phyloP scores from a whole-genome alignment of 306 rosid species.

The Quercus variabilis region DNA sequence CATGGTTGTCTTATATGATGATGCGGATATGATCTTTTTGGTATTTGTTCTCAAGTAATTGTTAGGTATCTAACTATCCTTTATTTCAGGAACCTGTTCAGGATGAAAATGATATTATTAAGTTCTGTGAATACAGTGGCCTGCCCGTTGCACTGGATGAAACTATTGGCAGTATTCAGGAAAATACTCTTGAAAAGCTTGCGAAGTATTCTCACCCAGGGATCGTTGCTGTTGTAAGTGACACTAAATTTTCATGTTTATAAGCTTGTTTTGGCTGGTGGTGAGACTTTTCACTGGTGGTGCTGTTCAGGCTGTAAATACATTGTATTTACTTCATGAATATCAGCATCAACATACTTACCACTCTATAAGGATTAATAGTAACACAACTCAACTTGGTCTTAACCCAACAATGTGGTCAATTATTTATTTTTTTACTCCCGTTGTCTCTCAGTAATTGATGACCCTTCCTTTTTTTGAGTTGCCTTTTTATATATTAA shows the following conservation, averaged over 20 bases:
- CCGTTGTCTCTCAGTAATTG: too few relatives aligned
- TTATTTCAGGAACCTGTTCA: conserved; percentile 80
- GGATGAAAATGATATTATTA: conserved; percentile 67
- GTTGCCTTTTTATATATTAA: too few relatives aligned
- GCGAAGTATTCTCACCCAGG: conserved; percentile 75
- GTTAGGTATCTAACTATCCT: conserved; percentile 15
- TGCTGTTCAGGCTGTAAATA: neutral
- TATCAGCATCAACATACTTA: neutral
- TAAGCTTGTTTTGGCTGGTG: neutral
- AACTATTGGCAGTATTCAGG: conserved; percentile 63
- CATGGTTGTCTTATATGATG: neutral
- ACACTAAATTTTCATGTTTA: conserved; percentile 8
- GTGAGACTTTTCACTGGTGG: neutral
- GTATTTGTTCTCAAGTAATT: neutral
- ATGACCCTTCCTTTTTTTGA: too few relatives aligned
- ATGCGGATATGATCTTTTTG: neutral
- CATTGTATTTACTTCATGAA: neutral
- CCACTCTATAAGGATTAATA: neutral
- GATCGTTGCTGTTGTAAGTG: conserved; percentile 82
- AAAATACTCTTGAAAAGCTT: conserved; percentile 57
- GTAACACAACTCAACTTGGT: neutral
- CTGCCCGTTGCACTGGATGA: conserved; percentile 90
- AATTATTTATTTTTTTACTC: too few relatives aligned
- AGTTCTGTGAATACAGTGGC: conserved; percentile 82
- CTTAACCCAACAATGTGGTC: neutral